A percentile compares a stretch with the other conserved stretches of the same genome.
Conservation (phyloP, 2,329 filamentous ascomycete genomes). For the Colletotrichum gloeosporioides region DNA sequence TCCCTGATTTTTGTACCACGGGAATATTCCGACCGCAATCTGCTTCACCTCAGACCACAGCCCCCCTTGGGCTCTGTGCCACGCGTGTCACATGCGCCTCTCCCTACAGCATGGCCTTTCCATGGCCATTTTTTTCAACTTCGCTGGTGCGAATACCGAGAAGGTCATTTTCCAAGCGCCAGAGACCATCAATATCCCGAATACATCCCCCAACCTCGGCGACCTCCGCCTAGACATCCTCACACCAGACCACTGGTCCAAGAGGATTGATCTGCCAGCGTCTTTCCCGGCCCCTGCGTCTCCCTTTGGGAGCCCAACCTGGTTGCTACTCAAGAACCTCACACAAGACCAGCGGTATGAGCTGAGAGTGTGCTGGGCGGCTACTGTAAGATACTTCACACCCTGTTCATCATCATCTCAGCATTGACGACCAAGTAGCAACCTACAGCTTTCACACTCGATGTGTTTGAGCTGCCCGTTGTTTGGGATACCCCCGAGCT, state of each 20-base stretch:
- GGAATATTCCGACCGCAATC: not conserved
- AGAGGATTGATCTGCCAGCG: conserved; percentile 70
- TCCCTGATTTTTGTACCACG: not conserved
- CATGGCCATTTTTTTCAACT: not conserved
- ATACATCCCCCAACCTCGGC: conserved; percentile 59
- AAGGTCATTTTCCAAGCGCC: conserved; percentile 89
- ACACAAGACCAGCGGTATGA: conserved; percentile 82
- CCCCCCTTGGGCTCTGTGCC: not conserved
- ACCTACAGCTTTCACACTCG: conserved; percentile 80
- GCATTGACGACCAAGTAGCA: conserved; percentile 60
- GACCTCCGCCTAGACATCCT: conserved; percentile 70
- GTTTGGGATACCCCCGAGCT: conserved; percentile 69
- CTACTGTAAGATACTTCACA: conserved; percentile 69
- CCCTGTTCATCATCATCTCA: not conserved
- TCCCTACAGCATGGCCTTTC: not conserved
- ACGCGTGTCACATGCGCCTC: not conserved
- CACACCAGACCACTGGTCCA: conserved; percentile 57
- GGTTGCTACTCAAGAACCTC: conserved; percentile 79
- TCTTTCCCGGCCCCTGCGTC: conserved; percentile 65
- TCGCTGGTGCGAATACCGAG: conserved; percentile 75
- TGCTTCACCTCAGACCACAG: not conserved
- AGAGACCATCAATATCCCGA: conserved; percentile 57
- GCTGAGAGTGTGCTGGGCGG: conserved; percentile 90
- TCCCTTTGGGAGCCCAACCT: conserved; percentile 69
- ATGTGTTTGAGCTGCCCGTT: conserved; percentile 64